Percentiles rank a stretch among this genome's conserved stretches.
Conservation (phyloP, 2,329 filamentous ascomycete genomes). For the Trichoderma lentiforme region DNA sequence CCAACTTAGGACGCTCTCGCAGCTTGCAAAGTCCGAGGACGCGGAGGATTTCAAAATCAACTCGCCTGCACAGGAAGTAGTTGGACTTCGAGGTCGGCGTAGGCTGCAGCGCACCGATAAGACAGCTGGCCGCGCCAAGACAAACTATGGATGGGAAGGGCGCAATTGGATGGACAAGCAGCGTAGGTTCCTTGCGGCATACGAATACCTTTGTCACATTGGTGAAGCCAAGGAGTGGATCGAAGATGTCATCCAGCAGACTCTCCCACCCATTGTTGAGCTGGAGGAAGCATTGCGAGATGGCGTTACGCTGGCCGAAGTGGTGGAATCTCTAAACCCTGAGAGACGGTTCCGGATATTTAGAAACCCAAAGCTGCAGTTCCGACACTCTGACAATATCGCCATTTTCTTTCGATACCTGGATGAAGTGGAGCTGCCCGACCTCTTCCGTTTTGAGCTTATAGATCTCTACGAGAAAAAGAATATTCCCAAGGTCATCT, state of each 20-base stretch:
- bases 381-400: conserved; percentile 96
- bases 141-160: conserved; percentile 68
- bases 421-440: conserved; percentile 85
- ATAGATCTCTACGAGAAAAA: conserved; percentile 99
- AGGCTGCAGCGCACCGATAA: conserved; percentile 71
- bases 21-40: conserved; percentile 70
- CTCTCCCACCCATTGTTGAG: conserved; percentile 88
- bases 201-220: conserved; percentile 98
- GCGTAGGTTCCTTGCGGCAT: conserved; percentile 90
- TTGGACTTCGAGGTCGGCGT: conserved; percentile 79
- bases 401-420: conserved; percentile 93
- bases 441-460: conserved; percentile 93
- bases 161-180: conserved; percentile 99
- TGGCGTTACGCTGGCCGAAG: conserved; percentile 89
- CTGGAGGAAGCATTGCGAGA: conserved; percentile 89
- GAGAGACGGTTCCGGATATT: conserved; percentile 78
- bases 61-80: conserved; percentile 77
- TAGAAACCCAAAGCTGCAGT: conserved; percentile 79
- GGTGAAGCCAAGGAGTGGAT: conserved; percentile 99
- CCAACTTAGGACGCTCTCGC: conserved; percentile 83
- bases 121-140: conserved; percentile 45
- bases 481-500: conserved; percentile 98
- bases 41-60: conserved; percentile 79
- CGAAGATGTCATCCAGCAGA: conserved; percentile 78
- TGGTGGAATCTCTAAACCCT: conserved; percentile 85